phyloP scores from a whole-genome alignment of 1,284 basidiomycete species.

The Rhodotorula sp. region DNA sequence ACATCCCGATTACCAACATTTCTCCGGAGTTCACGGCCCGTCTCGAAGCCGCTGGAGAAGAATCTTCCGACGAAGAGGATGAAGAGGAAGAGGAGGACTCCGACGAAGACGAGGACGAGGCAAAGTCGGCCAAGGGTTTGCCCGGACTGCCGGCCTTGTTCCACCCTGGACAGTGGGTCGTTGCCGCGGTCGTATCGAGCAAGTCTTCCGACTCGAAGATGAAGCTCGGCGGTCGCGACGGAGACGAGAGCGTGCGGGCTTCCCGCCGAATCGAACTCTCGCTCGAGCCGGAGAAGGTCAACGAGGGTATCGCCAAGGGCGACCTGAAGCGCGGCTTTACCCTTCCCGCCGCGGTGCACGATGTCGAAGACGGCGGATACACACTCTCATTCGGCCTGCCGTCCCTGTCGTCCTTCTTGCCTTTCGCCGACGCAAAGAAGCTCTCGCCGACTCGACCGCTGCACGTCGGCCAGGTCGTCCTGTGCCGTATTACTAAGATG shows the following conservation, averaged over 20 bases:
- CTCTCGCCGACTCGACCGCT: constrained; percentile 37
- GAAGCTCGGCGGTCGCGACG: constrained; percentile 41
- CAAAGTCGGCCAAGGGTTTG: constrained; percentile 47
- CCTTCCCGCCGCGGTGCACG: constrained; percentile 73
- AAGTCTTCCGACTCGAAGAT: constrained; percentile 31
- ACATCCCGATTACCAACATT: constrained; percentile 92
- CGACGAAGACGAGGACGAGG: constrained; percentile 54
- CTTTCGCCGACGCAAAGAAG: constrained; percentile 39
- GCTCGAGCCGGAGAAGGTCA: constrained; percentile 79
- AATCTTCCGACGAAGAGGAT: constrained; percentile 50
- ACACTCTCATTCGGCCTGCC: constrained; percentile 78
- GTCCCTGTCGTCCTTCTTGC: constrained; percentile 40
- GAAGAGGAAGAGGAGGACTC: constrained; percentile 50
- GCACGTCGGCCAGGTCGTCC: constrained; percentile 48
- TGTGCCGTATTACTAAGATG: constrained; percentile 46
- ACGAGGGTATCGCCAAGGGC: constrained; percentile 71
- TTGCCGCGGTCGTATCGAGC: constrained; percentile 65
- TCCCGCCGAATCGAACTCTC: constrained; percentile 83
- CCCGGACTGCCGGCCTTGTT: constrained; percentile 67
- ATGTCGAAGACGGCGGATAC: constrained; percentile 84
- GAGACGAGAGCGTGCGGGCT: constrained; percentile 65
- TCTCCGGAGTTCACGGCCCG: constrained; percentile 75
- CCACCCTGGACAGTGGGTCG: constrained; percentile 78
- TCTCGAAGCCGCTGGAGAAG: constrained; percentile 60
- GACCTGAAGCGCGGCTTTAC: constrained; percentile 77